These are phyloP conservation scores for Bondarzewia mesenterica DNA, from an alignment of 1,284 basidiomycete genomes.

Conservation along the genomic window DNA sequence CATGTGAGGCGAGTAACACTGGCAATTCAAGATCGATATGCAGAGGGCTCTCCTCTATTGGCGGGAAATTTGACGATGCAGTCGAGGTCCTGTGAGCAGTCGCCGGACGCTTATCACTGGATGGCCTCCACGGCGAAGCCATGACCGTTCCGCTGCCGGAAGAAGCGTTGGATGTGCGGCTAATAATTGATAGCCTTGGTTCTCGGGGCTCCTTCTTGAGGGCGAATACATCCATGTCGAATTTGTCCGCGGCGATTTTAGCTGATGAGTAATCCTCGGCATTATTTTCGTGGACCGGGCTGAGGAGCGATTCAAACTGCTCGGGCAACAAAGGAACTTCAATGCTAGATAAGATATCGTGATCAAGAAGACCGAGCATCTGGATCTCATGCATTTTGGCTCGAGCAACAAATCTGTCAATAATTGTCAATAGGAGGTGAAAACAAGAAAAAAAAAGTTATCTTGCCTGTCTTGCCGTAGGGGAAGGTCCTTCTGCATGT, in stretches of 20 bases:
- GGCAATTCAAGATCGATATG: constrained; percentile 41
- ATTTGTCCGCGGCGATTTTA: constrained; percentile 56
- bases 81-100: constrained; percentile 37
- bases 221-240: constrained; percentile 62
- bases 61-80: constrained; percentile 37
- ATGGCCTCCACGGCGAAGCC: constrained; percentile 26
- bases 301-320: constrained; percentile 17
- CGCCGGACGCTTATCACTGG: constrained; percentile 26
- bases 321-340: constrained; percentile 68
- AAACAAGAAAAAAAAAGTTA: neutral
- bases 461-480: constrained; percentile 75
- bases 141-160: constrained; percentile 25
- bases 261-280: constrained; percentile 16
- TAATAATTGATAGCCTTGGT: constrained; percentile 21
- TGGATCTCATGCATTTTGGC: constrained; percentile 94
- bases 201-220: constrained; percentile 28
- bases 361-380: constrained; percentile 85
- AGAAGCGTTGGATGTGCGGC: constrained; percentile 33
- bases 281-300: constrained; percentile 8
- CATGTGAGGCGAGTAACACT: constrained; percentile 27
- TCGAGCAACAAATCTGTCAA: constrained; percentile 71
- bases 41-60: constrained; percentile 65
- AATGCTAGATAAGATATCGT: constrained; percentile 82
- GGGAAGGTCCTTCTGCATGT: constrained; percentile 78
- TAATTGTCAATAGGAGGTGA: neutral